Percentiles rank a stretch among this genome's conserved stretches.
Evolutionary conservation across 306 rosid genomes (phyloP).

Genomic region (Prunus padus): DNA sequence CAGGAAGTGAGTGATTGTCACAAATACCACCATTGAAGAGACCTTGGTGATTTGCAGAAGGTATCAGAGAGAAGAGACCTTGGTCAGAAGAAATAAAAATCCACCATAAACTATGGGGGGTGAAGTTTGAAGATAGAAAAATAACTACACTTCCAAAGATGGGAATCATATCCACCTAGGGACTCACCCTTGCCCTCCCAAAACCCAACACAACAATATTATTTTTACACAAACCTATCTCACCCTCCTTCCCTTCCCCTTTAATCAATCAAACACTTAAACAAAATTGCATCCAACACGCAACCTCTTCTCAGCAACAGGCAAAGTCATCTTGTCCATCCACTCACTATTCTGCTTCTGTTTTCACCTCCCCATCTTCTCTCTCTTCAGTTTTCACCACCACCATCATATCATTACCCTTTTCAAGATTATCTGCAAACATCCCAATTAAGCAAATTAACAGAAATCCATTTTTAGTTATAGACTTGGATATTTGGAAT

Average conservation of each 20-base stretch:
- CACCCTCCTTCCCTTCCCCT: not conserved
- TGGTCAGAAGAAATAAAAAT: not conserved
- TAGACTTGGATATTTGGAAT: not conserved
- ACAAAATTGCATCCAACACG: constrained; percentile 24
- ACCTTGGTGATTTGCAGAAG: constrained; percentile 7
- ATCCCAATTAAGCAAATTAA: not conserved
- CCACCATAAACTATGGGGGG: constrained; percentile 22
- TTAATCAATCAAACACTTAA: constrained; percentile 22
- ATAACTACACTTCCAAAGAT: not conserved
- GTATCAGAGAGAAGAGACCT: not conserved
- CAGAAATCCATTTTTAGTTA: not conserved
- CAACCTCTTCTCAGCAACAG: constrained; percentile 29
- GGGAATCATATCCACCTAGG: constrained; percentile 41
- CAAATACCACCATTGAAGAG: constrained; percentile 1
- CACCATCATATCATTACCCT: not conserved
- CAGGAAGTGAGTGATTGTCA: not conserved
- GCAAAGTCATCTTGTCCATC: constrained; percentile 9
- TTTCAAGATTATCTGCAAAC: not conserved
- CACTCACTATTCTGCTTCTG: constrained; percentile 6
- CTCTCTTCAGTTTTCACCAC: not conserved
- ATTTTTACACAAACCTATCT: not conserved
- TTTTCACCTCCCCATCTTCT: not conserved
- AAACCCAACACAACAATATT: constrained; percentile 4
- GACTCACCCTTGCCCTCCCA: constrained; percentile 13
- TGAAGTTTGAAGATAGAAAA: not conserved